Evolutionary conservation across 306 rosid species (phyloP).

Genomic region (Dicorynia guianensis): DNA sequence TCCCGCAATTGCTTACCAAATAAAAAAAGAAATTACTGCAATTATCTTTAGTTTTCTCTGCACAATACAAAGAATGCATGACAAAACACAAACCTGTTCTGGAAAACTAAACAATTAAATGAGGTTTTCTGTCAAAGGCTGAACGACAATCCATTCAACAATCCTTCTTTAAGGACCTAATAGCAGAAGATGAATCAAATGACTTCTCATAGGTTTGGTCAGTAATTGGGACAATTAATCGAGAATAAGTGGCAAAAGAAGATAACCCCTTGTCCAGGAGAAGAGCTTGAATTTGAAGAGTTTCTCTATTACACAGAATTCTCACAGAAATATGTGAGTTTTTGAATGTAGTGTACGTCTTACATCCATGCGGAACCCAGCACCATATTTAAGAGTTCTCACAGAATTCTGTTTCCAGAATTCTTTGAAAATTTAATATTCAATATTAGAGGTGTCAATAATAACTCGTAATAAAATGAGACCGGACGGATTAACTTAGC

Average conservation of each 20-base stretch:
- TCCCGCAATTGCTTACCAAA: no score
- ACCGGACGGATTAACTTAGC: no score
- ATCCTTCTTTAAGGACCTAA: slow-evolving; percentile 90
- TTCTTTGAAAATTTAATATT: no score
- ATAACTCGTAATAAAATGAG: no score
- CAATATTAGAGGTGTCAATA: no score
- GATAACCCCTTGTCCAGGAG: background rate
- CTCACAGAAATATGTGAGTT: no score
- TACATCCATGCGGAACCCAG: no score
- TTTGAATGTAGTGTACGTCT: no score
- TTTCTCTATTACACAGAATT: no score
- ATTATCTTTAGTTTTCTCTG: background rate
- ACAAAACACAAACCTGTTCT: background rate
- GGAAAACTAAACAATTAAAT: slow-evolving; percentile 6
- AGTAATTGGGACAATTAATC: background rate
- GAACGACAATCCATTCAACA: slow-evolving; percentile 59
- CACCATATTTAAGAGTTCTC: no score
- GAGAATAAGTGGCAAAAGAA: background rate
- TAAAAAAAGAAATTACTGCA: no score
- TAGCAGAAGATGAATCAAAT: slow-evolving; percentile 26
- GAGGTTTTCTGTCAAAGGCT: slow-evolving; percentile 16
- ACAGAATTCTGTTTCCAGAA: no score
- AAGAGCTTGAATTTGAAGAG: background rate
- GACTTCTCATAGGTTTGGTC: background rate
- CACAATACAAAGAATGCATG: slow-evolving; percentile 11